Percentiles rank a stretch among this genome's conserved stretches.
Evolutionary conservation across 345 rosid species (phyloP).

Genomic region (Salix udensis): DNA sequence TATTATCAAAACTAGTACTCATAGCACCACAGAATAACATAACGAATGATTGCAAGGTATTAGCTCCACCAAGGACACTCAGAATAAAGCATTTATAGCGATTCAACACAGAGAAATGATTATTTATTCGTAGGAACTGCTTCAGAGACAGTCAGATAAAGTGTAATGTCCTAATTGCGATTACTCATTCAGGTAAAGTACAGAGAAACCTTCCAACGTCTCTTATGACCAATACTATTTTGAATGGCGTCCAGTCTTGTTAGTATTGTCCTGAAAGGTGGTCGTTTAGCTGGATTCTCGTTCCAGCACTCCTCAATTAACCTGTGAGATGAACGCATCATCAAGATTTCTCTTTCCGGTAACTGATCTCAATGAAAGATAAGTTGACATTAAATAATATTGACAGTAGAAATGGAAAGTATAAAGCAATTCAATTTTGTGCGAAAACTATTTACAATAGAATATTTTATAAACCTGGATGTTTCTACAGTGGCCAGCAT

Average conservation of each 20-base stretch:
- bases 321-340: constrained; percentile 38
- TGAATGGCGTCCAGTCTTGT: constrained; percentile 55
- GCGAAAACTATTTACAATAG: not conserved
- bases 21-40: not conserved
- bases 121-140: not conserved
- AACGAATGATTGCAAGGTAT: not conserved
- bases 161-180: not conserved
- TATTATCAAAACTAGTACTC: not conserved
- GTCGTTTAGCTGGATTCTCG: constrained; percentile 75
- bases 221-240: constrained; percentile 49
- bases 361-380: constrained; percentile 2
- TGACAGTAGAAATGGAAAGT: not conserved
- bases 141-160: not conserved
- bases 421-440: not conserved
- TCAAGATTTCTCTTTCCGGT: not conserved
- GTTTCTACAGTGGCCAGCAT: too few relatives aligned
- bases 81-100: not conserved
- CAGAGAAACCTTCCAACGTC: constrained; percentile 69
- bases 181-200: not conserved
- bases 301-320: constrained; percentile 88
- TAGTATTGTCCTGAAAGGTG: constrained; percentile 70
- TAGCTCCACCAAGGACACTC: not conserved
- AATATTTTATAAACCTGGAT: too few relatives aligned
- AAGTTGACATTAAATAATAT: not conserved
- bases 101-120: not conserved